These are phyloP conservation scores for Mycena crocata DNA, from an alignment of 768 basidiomycete genomes.

Conservation along the genomic window DNA sequence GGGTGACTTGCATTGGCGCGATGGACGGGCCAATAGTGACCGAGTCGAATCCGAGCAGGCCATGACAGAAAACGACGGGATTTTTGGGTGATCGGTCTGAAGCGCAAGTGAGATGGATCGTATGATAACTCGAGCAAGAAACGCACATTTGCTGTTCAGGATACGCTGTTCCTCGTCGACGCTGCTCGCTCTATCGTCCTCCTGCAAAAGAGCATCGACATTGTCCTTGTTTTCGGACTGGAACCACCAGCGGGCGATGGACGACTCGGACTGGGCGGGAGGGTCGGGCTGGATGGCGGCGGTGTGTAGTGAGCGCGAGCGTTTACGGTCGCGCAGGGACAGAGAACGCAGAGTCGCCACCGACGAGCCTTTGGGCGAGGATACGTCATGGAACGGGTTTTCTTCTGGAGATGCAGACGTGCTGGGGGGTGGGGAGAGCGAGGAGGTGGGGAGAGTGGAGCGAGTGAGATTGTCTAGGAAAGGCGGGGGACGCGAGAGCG, in stretches of 20 bases:
- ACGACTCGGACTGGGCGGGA: conserved; percentile 30
- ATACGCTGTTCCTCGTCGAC: conserved; percentile 58
- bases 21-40: conserved; percentile 83
- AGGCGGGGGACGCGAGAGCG: conserved; percentile 59
- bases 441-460: conserved; percentile 71
- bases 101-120: conserved; percentile 17
- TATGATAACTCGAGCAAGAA: background rate
- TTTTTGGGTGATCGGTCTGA: conserved; percentile 82
- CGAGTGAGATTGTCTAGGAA: conserved; percentile 68
- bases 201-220: conserved; percentile 57
- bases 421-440: conserved; percentile 56
- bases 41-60: conserved; percentile 90
- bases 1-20: conserved; percentile 86
- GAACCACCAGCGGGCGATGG: conserved; percentile 64
- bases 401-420: conserved; percentile 27
- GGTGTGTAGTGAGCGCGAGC: conserved; percentile 41
- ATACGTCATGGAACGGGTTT: conserved; percentile 41
- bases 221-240: conserved; percentile 59
- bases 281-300: conserved; percentile 27
- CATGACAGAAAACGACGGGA: conserved; percentile 96
- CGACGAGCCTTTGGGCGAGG: conserved; percentile 59
- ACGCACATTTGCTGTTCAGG: conserved; percentile 71
- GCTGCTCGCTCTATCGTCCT: conserved; percentile 66
- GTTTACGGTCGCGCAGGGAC: conserved; percentile 44
- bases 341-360: conserved; percentile 69